Evolutionary conservation across 2,329 filamentous ascomycete genomes (phyloP).

Genomic region (Ophiocordyceps sinensis): DNA sequence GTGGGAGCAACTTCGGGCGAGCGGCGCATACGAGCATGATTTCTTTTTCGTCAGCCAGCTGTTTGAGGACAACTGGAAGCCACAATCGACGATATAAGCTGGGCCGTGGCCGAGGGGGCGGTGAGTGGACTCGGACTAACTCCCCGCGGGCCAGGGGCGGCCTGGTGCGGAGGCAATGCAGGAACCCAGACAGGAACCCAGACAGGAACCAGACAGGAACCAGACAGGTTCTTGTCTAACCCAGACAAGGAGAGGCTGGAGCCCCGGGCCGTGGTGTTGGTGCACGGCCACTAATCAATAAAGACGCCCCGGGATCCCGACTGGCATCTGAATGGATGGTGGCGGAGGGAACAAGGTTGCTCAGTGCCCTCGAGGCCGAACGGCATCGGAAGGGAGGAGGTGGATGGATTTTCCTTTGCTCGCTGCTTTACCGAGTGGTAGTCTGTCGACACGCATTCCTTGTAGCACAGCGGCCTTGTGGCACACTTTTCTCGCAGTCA

Average conservation of each 20-base stretch:
- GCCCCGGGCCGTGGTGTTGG: neutral
- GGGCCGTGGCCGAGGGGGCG: conserved; percentile 1
- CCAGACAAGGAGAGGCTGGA: neutral
- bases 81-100: conserved; percentile 13
- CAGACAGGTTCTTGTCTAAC: too few species aligned
- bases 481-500: neutral
- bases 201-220: too few species aligned
- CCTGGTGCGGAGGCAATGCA: neutral
- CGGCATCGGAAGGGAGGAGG: neutral
- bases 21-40: conserved; percentile 35
- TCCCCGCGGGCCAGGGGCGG: neutral
- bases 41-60: conserved; percentile 47
- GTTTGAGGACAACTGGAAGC: conserved; percentile 40
- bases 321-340: neutral
- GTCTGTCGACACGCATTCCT: neutral
- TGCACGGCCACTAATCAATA: neutral
- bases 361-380: neutral
- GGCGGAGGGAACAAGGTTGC: neutral
- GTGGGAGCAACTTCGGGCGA: conserved; percentile 32
- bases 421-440: too few species aligned
- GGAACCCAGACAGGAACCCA: neutral
- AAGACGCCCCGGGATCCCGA: neutral
- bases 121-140: neutral
- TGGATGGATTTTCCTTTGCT: neutral
- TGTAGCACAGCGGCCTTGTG: neutral